phyloP scores from a whole-genome alignment of 2,329 filamentous ascomycete genomes.

The Pezicula carpinea region DNA sequence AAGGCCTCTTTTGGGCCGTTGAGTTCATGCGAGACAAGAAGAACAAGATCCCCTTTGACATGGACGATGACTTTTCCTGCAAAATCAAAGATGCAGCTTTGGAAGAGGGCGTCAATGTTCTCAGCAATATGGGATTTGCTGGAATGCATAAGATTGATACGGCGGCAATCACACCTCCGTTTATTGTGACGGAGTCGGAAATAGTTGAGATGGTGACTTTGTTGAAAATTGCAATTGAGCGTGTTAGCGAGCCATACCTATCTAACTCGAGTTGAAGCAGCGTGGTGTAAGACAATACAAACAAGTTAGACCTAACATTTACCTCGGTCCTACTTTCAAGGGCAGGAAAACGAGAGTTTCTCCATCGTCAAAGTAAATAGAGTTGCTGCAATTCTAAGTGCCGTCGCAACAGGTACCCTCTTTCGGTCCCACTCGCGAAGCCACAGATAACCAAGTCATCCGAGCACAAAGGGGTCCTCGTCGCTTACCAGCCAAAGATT shows the following conservation, averaged over 20 bases:
- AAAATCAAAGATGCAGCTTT: neutral
- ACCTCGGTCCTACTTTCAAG: too few species aligned
- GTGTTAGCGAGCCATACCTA: neutral
- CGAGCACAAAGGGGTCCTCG: too few species aligned
- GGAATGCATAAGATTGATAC: slow-evolving; percentile 1
- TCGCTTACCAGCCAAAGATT: too few species aligned
- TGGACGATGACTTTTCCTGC: slow-evolving; percentile 1
- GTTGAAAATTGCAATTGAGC: neutral
- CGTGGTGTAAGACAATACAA: too few species aligned
- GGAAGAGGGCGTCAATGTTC: slow-evolving; percentile 1
- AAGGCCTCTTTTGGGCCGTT: slow-evolving; percentile 48
- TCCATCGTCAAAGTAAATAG: too few species aligned
- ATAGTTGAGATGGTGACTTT: neutral
- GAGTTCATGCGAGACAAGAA: slow-evolving; percentile 44
- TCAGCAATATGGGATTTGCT: slow-evolving; percentile 1
- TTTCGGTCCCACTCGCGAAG: too few species aligned
- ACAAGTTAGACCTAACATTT: too few species aligned
- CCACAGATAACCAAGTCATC: too few species aligned
- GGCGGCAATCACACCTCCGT: slow-evolving; percentile 1
- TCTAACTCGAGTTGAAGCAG: too few species aligned
- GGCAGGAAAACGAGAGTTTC: too few species aligned
- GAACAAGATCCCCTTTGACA: neutral
- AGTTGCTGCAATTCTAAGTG: too few species aligned
- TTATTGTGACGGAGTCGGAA: slow-evolving; percentile 1
- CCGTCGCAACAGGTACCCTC: too few species aligned